Evolutionary conservation across 2,329 filamentous ascomycete species (phyloP), one percentile per base, ranked within the genome.

Genomic region (Fonsecaea erecta): DNA sequence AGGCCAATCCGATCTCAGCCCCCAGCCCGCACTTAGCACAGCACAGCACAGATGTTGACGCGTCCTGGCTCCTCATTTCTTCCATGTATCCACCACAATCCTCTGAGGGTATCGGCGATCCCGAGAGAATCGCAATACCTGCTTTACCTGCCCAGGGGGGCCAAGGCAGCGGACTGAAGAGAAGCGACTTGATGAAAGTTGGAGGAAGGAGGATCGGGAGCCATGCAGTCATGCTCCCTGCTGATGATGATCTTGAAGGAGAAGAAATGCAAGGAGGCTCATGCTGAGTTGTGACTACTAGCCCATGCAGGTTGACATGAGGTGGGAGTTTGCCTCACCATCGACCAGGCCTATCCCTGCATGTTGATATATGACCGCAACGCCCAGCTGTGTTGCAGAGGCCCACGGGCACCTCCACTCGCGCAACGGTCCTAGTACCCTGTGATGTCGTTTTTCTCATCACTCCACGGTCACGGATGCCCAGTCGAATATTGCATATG

Each of bases 301-400:
- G 43, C 43, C 43, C 43, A 48, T 48, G 43, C 43, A 48, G 11
- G 43, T 48, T 48, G 43, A 48, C 43, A 48, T 48, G 43, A 48
- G 12, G 21, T 5, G 24, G 11, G 21, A 48, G 43, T 18, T 18
- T 48, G 43, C 43, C 43, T 48, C 18, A 48, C 43, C 18, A 24
- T 14, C 43, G 24, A 24, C 21, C 40, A 21, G 11, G 40, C 40
- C 18, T 24, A 46, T 24, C n/a, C 40, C 40, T 24, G 40, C 40
- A 21, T 46, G 18, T 46, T 46, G n/a, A 46, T 46, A 24, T 9
- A 11, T n/a, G n/a, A n/a, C 37, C 37, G 4, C 37, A n/a, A 40
- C 8, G 37, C 1, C 2, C 14, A 40, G 6, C 12, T n/a, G 4
- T 40, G 5, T 40, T 8, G n/a, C 3, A 24, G 18, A 14, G 14